These are phyloP conservation scores for Blastobotrys raffinosifermentans DNA, from an alignment of 1,139 yeast species.

Conservation along the genomic window DNA sequence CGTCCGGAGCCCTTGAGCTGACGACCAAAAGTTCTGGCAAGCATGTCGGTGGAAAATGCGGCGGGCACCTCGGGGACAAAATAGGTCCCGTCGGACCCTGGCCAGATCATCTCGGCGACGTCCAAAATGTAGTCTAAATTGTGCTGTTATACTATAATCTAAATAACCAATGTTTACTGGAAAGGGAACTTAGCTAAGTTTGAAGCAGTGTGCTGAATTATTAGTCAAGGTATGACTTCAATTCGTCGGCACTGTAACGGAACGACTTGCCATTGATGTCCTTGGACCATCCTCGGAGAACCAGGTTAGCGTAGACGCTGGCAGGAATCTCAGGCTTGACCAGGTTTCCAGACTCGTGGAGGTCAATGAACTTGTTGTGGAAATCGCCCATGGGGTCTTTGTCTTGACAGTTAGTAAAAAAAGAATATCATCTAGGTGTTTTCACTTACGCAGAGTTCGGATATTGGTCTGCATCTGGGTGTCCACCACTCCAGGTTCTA, in stretches of 20 bases:
- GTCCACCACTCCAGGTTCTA: slow-evolving; percentile 93
- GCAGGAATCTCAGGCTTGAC: slow-evolving; percentile 69
- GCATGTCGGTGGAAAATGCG: too few species aligned
- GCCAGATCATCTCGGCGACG: too few species aligned
- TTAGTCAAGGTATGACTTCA: slow-evolving; percentile 7
- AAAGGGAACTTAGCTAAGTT: too few species aligned
- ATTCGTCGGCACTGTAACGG: slow-evolving; percentile 48
- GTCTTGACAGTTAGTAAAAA: slow-evolving; percentile 6
- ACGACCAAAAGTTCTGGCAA: too few species aligned
- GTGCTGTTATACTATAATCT: too few species aligned
- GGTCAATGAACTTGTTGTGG: slow-evolving; percentile 52
- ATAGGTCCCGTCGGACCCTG: too few species aligned
- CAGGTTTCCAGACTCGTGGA: slow-evolving; percentile 51
- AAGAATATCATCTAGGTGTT: background rate
- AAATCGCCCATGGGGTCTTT: slow-evolving; percentile 56
- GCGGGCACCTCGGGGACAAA: too few species aligned
- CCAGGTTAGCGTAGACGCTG: slow-evolving; percentile 57
- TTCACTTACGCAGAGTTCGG: slow-evolving; percentile 45
- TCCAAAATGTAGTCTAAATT: too few species aligned
- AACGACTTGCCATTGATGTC: slow-evolving; percentile 59
- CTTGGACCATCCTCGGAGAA: slow-evolving; percentile 41
- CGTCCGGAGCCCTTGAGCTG: too few species aligned
- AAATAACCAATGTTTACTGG: too few species aligned
- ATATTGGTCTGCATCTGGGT: slow-evolving; percentile 80
- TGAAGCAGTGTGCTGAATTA: too few species aligned